Conservation (phyloP, 2,329 filamentous ascomycete species). For the Fusarium floridanum region DNA sequence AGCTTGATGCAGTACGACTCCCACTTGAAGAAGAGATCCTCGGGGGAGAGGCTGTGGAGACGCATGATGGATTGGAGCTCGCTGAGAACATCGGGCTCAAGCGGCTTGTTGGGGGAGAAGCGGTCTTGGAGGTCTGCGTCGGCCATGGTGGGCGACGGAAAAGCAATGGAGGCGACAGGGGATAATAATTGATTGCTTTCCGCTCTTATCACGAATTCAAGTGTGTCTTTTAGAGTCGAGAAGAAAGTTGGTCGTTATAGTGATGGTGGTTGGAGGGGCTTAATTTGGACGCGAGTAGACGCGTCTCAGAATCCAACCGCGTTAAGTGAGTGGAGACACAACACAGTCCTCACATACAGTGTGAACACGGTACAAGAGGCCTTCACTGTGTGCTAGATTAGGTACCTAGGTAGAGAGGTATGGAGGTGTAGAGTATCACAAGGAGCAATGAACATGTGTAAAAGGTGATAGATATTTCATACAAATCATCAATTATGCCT, state of each 20-base stretch:
- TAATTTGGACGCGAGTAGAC: conserved; percentile 34
- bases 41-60: conserved; percentile 81
- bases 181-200: not conserved
- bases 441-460: not conserved
- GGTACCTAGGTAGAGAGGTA: no score
- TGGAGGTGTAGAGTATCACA: not conserved
- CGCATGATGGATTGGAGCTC: conserved; percentile 90
- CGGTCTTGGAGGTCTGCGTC: conserved; percentile 51
- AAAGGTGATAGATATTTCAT: not conserved
- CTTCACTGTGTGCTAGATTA: no score
- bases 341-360: conserved; percentile 8
- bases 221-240: conserved; percentile 1
- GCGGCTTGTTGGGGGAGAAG: conserved; percentile 57
- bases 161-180: not conserved
- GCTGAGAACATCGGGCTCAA: conserved; percentile 81
- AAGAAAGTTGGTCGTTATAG: conserved; percentile 21
- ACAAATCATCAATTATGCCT: not conserved
- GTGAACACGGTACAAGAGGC: not conserved
- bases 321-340: conserved; percentile 34
- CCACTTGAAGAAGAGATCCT: conserved; percentile 99
- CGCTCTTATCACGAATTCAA: not conserved
- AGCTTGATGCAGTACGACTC: conserved; percentile 98
- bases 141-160: conserved; percentile 50
- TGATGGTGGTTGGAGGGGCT: conserved; percentile 36
- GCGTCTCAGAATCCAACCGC: conserved; percentile 36